Evolutionary conservation across 306 rosid genomes (phyloP).

Genomic region (Corylus heterophylla): DNA sequence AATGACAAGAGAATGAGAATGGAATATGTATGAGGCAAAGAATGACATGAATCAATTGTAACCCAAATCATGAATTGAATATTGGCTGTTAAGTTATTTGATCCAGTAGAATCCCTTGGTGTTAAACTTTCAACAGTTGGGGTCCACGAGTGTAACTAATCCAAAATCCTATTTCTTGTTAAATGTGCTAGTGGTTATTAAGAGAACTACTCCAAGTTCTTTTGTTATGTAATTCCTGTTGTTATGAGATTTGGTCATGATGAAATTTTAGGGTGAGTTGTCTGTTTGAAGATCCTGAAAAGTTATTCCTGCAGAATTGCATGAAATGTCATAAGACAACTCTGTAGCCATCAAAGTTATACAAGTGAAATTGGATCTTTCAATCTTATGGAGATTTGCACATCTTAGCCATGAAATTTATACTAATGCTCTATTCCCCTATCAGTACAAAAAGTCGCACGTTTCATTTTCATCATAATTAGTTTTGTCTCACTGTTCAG

Average conservation of each 20-base stretch:
- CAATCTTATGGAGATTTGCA: background rate
- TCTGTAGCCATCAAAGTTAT: too few species aligned
- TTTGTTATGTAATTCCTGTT: constrained; percentile 23
- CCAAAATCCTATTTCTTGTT: background rate
- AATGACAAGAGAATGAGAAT: background rate
- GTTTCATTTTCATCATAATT: too few species aligned
- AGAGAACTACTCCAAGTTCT: constrained; percentile 31
- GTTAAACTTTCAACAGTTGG: background rate
- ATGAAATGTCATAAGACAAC: background rate
- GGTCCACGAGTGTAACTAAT: background rate
- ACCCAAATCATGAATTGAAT: background rate
- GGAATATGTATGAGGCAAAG: background rate
- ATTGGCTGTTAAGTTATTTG: background rate
- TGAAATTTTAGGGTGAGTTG: background rate
- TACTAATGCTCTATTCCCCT: background rate
- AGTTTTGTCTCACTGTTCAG: too few species aligned
- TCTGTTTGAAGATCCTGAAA: background rate
- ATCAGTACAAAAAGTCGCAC: background rate
- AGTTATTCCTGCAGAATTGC: background rate
- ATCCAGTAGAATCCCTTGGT: background rate
- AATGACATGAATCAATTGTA: background rate
- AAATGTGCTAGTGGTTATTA: constrained; percentile 21
- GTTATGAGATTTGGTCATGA: constrained; percentile 25
- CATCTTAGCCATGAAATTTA: too few species aligned
- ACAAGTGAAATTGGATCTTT: background rate